phyloP scores from a whole-genome alignment of 495 filamentous ascomycete genomes.

The Hypoxylon fuscum region DNA sequence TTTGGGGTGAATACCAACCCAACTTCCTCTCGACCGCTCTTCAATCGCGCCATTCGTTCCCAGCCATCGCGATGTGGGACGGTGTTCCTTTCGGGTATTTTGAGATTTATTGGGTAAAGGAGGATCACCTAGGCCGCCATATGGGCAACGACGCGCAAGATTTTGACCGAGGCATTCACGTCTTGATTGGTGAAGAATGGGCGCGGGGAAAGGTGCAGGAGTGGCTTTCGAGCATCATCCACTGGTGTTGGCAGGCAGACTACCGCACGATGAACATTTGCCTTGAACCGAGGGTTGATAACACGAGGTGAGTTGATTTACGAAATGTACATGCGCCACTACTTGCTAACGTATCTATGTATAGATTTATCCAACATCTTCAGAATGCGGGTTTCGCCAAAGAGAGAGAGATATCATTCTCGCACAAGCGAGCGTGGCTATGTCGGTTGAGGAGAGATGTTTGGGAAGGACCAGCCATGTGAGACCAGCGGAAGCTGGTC shows the following conservation, averaged over 20 bases:
- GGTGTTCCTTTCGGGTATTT: conserved; percentile 97
- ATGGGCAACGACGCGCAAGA: conserved; percentile 70
- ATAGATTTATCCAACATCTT: conserved; percentile 81
- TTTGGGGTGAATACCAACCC: conserved; percentile 80
- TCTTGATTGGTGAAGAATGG: conserved; percentile 91
- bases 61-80: conserved; percentile 92
- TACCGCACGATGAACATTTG: conserved; percentile 81
- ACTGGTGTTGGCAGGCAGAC: conserved; percentile 84
- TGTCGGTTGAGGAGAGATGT: conserved; percentile 82
- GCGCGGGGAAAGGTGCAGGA: conserved; percentile 78
- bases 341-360: conserved; percentile 19
- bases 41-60: conserved; percentile 78
- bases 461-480: conserved; percentile 84
- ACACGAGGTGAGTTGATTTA: conserved; percentile 72
- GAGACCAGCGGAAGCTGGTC: conserved; percentile 34
- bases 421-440: conserved; percentile 91
- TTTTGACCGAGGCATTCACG: conserved; percentile 89
- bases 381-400: conserved; percentile 83
- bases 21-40: conserved; percentile 72
- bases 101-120: conserved; percentile 98
- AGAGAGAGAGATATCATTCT: conserved; percentile 86
- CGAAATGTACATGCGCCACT: not conserved
- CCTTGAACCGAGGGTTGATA: conserved; percentile 92
- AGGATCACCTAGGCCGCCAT: conserved; percentile 78
- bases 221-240: conserved; percentile 87